Percentiles rank a stretch among this genome's conserved stretches.
Evolutionary conservation across 768 basidiomycete genomes (phyloP).

Genomic region (Megacollybia marginata): DNA sequence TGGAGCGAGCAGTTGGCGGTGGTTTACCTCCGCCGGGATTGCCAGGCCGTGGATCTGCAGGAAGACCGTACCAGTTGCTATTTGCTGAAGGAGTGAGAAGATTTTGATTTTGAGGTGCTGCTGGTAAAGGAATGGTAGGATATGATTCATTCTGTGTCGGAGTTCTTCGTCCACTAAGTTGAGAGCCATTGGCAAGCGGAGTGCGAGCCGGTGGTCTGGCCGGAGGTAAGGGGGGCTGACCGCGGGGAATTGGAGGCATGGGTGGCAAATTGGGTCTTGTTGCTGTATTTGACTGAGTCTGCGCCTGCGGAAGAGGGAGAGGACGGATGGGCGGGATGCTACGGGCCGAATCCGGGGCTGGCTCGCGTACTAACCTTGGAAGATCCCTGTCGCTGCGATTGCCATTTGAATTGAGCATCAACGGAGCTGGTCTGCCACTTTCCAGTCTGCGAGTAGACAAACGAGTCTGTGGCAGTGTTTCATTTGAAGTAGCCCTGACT

Average conservation of each 20-base stretch:
- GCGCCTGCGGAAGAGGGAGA: conserved; percentile 14
- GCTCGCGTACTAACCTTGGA: conserved; percentile 66
- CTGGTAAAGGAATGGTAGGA: conserved; percentile 33
- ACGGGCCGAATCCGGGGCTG: conserved; percentile 47
- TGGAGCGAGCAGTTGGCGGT: conserved; percentile 28
- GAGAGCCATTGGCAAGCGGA: conserved; percentile 12
- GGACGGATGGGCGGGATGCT: conserved; percentile 8
- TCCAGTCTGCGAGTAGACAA: conserved; percentile 43
- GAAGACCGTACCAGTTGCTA: conserved; percentile 43
- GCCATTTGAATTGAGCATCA: conserved; percentile 57
- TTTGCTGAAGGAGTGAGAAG: conserved; percentile 38
- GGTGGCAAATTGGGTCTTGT: conserved; percentile 51
- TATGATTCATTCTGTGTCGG: conserved; percentile 46
- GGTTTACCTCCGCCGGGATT: conserved; percentile 36
- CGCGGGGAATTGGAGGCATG: conserved; percentile 61
- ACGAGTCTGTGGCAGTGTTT: conserved; percentile 11
- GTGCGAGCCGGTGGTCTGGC: conserved; percentile 27
- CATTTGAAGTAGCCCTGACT: not conserved
- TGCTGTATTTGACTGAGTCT: conserved; percentile 25
- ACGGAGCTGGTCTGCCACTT: conserved; percentile 67
- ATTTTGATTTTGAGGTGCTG: conserved; percentile 26
- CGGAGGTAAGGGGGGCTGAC: conserved; percentile 54
- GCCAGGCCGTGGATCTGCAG: conserved; percentile 53
- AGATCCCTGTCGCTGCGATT: conserved; percentile 44
- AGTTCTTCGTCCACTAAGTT: conserved; percentile 37